phyloP scores from a whole-genome alignment of 208 protist genomes.

The Leishmania major region DNA sequence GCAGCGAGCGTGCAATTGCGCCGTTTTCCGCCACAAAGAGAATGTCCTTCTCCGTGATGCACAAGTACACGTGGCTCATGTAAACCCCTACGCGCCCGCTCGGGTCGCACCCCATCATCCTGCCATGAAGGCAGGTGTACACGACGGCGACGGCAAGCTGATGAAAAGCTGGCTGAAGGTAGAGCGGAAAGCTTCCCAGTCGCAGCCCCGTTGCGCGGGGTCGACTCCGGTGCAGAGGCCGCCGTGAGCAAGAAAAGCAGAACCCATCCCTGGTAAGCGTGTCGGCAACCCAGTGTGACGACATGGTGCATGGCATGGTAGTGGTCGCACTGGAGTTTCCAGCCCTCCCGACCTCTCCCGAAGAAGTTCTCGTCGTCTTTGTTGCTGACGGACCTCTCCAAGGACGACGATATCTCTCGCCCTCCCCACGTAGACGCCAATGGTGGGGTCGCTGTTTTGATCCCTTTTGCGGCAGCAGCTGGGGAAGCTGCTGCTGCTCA shows the following conservation, averaged over 20 bases:
- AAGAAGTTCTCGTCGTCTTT: constrained; percentile 35
- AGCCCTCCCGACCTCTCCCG: constrained; percentile 27
- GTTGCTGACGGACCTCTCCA: constrained; percentile 16
- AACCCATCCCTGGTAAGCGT: constrained; percentile 43
- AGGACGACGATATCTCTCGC: constrained; percentile 10
- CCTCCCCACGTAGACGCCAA: constrained; percentile 24
- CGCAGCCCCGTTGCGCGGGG: constrained; percentile 48
- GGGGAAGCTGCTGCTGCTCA: constrained; percentile 31
- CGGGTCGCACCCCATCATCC: constrained; percentile 34
- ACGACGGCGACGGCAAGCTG: constrained; percentile 33
- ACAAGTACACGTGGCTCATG: constrained; percentile 41
- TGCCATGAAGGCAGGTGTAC: constrained; percentile 46
- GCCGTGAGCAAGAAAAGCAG: constrained; percentile 34
- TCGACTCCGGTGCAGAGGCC: constrained; percentile 37
- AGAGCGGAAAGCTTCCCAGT: constrained; percentile 39
- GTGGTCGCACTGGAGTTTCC: constrained; percentile 28
- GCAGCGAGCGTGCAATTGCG: constrained; percentile 27
- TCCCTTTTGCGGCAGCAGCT: constrained; percentile 21
- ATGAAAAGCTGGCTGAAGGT: constrained; percentile 31
- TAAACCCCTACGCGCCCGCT: constrained; percentile 28
- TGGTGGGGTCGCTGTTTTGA: constrained; percentile 12
- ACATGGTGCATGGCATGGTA: constrained; percentile 28
- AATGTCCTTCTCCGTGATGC: constrained; percentile 41
- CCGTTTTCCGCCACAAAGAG: constrained; percentile 34
- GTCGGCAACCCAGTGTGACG: constrained; percentile 37